Percentiles rank a stretch among this genome's conserved stretches.
Evolutionary conservation across 2,329 filamentous ascomycete species (phyloP).

Genomic region (Ophiosphaerella narmari): DNA sequence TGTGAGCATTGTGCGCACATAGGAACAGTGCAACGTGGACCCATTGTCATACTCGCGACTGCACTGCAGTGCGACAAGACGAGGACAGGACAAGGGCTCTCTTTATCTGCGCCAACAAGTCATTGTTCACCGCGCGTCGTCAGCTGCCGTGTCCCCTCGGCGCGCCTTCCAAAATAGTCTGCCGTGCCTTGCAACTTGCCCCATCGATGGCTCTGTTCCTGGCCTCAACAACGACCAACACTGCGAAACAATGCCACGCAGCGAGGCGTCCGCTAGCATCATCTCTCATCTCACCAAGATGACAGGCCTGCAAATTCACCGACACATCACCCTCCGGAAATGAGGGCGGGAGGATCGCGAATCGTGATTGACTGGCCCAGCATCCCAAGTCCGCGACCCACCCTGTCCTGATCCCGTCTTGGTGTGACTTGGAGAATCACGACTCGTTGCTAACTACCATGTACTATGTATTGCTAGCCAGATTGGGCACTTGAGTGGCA

Average conservation of each 20-base stretch:
- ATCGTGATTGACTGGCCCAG: slow-evolving; percentile 2
- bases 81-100: no score
- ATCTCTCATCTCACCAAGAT: slow-evolving; percentile 5
- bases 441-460: no score
- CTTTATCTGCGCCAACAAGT: no score
- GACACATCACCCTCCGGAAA: slow-evolving; percentile 2
- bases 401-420: background rate
- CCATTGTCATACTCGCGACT: background rate
- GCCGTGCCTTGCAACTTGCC: background rate
- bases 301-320: background rate
- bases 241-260: slow-evolving; percentile 1
- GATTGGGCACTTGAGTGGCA: background rate
- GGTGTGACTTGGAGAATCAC: no score
- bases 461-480: no score
- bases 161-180: slow-evolving; percentile 2
- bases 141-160: slow-evolving; percentile 8
- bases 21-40: background rate
- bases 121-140: slow-evolving; percentile 1
- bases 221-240: background rate
- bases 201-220: background rate
- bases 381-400: background rate
- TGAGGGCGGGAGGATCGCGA: slow-evolving; percentile 1
- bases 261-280: slow-evolving; percentile 4
- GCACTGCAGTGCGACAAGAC: background rate
- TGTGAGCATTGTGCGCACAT: background rate